Conservation (phyloP, 805 yeast genomes). For the Saccharomycopsis fibuligera region DNA sequence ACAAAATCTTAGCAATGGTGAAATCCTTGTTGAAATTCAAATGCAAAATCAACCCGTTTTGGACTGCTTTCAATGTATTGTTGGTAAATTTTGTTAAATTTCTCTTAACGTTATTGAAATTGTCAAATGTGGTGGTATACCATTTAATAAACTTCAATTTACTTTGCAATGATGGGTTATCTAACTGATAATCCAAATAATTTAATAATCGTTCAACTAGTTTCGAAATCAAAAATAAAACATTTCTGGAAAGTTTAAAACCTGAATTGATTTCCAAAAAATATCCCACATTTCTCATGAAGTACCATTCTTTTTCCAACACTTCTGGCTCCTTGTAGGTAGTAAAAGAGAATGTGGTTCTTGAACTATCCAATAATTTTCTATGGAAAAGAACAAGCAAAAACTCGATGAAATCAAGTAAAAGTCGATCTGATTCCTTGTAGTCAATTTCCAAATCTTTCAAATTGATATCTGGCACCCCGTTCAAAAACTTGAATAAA, state of each 20-base stretch:
- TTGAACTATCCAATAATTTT: slow-evolving; percentile 73
- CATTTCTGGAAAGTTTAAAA: slow-evolving; percentile 71
- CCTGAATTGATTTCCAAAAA: slow-evolving; percentile 71
- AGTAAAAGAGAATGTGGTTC: slow-evolving; percentile 55
- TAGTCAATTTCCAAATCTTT: slow-evolving; percentile 56
- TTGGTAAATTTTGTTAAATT: slow-evolving; percentile 74
- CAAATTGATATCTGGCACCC: slow-evolving; percentile 48
- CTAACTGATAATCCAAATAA: slow-evolving; percentile 66
- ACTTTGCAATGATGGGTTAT: slow-evolving; percentile 38
- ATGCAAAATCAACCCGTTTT: slow-evolving; percentile 62
- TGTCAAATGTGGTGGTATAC: slow-evolving; percentile 62
- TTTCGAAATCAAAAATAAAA: slow-evolving; percentile 57
- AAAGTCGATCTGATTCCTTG: slow-evolving; percentile 48
- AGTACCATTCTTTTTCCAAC: slow-evolving; percentile 74
- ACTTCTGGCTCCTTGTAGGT: slow-evolving; percentile 91
- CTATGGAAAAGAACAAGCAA: slow-evolving; percentile 64
- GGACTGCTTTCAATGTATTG: slow-evolving; percentile 60
- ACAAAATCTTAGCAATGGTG: slow-evolving; percentile 5
- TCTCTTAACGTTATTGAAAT: slow-evolving; percentile 70
- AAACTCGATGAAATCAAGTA: slow-evolving; percentile 67
- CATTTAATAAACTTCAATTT: slow-evolving; percentile 43
- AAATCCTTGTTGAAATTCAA: slow-evolving; percentile 29
- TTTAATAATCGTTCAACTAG: slow-evolving; percentile 61
- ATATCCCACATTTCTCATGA: slow-evolving; percentile 69
- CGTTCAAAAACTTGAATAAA: slow-evolving; percentile 29